phyloP scores from a whole-genome alignment of 78 protist genomes.

The Dictyostelium intermedium region DNA sequence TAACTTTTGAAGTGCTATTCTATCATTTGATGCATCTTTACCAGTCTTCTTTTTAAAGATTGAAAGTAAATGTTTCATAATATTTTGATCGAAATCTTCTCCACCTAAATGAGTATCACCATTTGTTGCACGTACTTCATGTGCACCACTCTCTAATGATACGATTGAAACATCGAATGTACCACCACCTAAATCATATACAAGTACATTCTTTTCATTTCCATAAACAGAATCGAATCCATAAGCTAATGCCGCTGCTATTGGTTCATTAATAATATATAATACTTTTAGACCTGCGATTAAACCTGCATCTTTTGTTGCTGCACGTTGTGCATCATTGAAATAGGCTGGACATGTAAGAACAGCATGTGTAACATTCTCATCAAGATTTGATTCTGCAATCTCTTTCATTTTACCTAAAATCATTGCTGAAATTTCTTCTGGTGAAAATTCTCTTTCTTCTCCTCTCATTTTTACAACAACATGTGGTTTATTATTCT shows the following conservation, averaged over 20 bases:
- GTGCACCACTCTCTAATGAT: constrained; percentile 88
- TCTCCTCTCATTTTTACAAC: constrained; percentile 90
- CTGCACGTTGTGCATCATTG: constrained; percentile 99
- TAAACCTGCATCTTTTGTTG: constrained; percentile 97
- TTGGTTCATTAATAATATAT: constrained; percentile 93
- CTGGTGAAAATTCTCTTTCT: constrained; percentile 92
- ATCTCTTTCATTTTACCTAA: constrained; percentile 92
- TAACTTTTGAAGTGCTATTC: constrained; percentile 84
- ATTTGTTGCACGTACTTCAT: constrained; percentile 90
- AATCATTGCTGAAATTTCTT: constrained; percentile 98
- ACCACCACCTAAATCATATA: constrained; percentile 92
- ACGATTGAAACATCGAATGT: constrained; percentile 92
- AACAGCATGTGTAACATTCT: constrained; percentile 83
- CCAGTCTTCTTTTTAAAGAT: constrained; percentile 86
- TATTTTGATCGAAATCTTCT: constrained; percentile 89
- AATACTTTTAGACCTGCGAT: constrained; percentile 89
- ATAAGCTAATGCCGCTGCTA: constrained; percentile 92
- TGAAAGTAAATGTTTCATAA: constrained; percentile 80
- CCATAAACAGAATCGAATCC: constrained; percentile 6
- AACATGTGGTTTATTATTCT: constrained; percentile 88
- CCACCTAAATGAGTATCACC: constrained; percentile 96
- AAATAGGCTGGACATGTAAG: constrained; percentile 98
- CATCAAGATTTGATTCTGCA: constrained; percentile 92
- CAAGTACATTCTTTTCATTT: constrained; percentile 81
- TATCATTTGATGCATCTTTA: constrained; percentile 61